Conservation (phyloP, 2,329 filamentous ascomycete genomes). For the Ophiostoma ips region DNA sequence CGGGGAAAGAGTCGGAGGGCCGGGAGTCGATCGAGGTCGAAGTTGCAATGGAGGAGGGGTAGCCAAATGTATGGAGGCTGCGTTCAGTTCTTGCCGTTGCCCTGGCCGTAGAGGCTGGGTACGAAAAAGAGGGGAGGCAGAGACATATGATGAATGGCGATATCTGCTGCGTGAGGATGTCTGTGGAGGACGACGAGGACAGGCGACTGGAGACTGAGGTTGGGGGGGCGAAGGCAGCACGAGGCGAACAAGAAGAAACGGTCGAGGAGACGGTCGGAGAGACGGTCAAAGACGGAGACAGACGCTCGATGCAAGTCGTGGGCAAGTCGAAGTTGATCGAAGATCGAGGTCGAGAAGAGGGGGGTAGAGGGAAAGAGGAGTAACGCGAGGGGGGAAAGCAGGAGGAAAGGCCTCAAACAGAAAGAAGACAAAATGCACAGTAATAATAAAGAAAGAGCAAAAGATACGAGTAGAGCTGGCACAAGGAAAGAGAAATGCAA, state of each 20-base stretch:
- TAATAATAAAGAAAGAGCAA: not conserved
- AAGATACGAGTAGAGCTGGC: too few relatives aligned
- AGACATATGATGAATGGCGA: conserved; percentile 8
- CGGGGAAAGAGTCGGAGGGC: too few relatives aligned
- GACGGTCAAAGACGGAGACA: not conserved
- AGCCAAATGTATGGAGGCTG: conserved; percentile 7
- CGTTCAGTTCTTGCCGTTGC: conserved; percentile 3
- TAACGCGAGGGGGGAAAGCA: not conserved
- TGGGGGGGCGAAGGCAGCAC: not conserved
- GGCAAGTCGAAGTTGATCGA: not conserved
- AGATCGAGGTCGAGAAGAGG: not conserved
- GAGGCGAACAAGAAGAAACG: not conserved
- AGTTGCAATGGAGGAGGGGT: conserved; percentile 6
- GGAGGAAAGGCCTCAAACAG: too few relatives aligned
- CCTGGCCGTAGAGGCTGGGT: conserved; percentile 15
- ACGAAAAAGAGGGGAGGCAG: conserved; percentile 6
- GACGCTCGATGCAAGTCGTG: not conserved
- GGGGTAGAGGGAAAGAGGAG: not conserved
- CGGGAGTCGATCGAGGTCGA: not conserved
- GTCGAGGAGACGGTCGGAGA: not conserved
- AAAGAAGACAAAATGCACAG: not conserved
- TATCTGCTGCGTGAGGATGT: not conserved
- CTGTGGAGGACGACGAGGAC: not conserved
- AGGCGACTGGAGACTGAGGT: not conserved
- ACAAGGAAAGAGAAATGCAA: not conserved